These are phyloP conservation scores for Physcia stellaris DNA, from an alignment of 495 filamentous ascomycete species.

Conservation along the genomic window DNA sequence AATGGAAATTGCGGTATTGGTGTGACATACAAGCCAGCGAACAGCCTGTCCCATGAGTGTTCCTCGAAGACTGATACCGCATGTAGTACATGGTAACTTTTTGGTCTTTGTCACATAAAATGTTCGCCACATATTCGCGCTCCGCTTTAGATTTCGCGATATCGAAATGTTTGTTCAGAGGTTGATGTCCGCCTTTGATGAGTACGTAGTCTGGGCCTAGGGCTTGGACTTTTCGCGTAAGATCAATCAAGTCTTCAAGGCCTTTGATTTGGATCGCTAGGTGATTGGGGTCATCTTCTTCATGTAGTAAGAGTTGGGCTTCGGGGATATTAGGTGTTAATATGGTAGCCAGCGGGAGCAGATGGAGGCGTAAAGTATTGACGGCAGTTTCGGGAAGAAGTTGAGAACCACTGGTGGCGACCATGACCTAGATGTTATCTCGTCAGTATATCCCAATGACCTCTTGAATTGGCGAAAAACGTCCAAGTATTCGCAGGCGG, in stretches of 20 bases:
- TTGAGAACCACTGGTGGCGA: conserved; percentile 70
- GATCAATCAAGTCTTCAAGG: conserved; percentile 44
- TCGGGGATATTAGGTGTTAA: conserved; percentile 91
- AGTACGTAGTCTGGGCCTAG: conserved; percentile 70
- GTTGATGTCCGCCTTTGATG: conserved; percentile 87
- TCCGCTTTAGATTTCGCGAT: conserved; percentile 38
- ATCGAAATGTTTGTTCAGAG: conserved; percentile 20
- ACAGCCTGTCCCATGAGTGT: conserved; percentile 93
- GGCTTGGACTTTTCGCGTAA: conserved; percentile 51
- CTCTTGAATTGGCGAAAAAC: neutral
- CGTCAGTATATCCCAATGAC: conserved; percentile 4
- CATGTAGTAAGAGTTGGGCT: conserved; percentile 56
- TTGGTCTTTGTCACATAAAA: conserved; percentile 47
- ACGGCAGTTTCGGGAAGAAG: conserved; percentile 62
- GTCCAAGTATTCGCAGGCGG: no score
- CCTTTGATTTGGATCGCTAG: conserved; percentile 33
- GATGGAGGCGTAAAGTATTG: conserved; percentile 40
- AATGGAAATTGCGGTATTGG: neutral
- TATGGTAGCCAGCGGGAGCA: conserved; percentile 68
- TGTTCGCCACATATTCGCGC: conserved; percentile 53
- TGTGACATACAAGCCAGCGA: conserved; percentile 66
- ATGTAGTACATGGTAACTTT: conserved; percentile 47
- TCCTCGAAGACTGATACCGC: conserved; percentile 52
- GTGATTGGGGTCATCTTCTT: conserved; percentile 31
- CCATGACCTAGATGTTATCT: conserved; percentile 59